Evolutionary conservation across 208 protist species (phyloP), one percentile per base, ranked within the genome.

Genomic region (Wallacemonas sp.): DNA sequence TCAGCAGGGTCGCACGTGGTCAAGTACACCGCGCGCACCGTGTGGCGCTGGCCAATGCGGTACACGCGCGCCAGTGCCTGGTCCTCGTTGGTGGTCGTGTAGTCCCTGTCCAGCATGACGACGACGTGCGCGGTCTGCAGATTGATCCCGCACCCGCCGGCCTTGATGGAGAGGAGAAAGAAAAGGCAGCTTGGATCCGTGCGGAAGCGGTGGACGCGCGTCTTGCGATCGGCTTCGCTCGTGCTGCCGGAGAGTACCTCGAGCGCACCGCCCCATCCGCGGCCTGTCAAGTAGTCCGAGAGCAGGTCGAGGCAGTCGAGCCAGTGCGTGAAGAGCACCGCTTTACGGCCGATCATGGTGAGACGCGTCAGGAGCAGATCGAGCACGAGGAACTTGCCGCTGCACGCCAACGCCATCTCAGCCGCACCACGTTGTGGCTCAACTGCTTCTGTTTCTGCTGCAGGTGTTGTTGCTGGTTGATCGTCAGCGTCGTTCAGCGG

Each of bases 271-370:
- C 52, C 44, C 81, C 81, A 91, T 14, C 85, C 79, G 11, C 69
- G 70, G 36, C 88, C 79, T 21, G 64, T 57, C 4, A 99, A 46
- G 64, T 97, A 98, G 3, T 87, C 77, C 56, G 95, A 71, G 11
- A 99, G 65, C 12, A 99, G 72, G 70, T 99, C 94, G 5, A 99
- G 80, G 60, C 97, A 95, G 64, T 83, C 78, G 1, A 90, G 87
- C 93, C 99, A 99, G 72, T 99, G 99, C 4, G 96, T 98, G 75
- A 99, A 99, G 48, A 99, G 96, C 1, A 99, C 83, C 14, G 87
- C 92, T 44, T 94, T 91, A 38, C 94, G 85, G 2, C 76, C 46
- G 0, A 69, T 74, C 11, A 70, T 26, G n/a, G 68, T 48, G 19
- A 88, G 68, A 9, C 84, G 71, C 11, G 72, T 69, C 21, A 97